Evolutionary conservation across 2,329 filamentous ascomycete species (phyloP).

Genomic region (Venturia pyrina): DNA sequence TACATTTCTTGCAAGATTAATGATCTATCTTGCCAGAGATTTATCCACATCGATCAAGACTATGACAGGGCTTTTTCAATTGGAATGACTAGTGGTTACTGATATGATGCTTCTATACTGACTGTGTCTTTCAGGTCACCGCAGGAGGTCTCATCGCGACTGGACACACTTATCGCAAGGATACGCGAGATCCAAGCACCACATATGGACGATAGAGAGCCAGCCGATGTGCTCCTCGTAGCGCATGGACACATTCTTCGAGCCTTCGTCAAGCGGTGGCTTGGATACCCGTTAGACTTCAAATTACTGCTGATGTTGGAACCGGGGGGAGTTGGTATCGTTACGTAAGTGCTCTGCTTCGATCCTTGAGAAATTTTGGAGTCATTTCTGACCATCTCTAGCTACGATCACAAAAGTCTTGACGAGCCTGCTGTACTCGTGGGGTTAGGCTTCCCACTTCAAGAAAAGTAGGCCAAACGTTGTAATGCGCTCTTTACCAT

Average conservation of each 20-base stretch:
- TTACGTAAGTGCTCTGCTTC: slow-evolving; percentile 8
- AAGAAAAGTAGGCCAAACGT: neutral
- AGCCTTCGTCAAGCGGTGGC: slow-evolving; percentile 38
- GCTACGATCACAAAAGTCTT: slow-evolving; percentile 29
- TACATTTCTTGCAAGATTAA: neutral
- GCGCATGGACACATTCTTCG: slow-evolving; percentile 38
- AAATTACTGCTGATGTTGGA: slow-evolving; percentile 25
- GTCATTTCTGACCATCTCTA: slow-evolving; percentile 9
- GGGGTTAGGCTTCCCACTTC: slow-evolving; percentile 18
- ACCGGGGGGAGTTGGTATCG: slow-evolving; percentile 5
- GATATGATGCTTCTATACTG: neutral
- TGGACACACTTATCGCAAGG: slow-evolving; percentile 33
- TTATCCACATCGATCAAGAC: neutral
- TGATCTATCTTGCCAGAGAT: neutral
- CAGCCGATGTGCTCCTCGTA: slow-evolving; percentile 27
- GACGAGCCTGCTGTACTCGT: slow-evolving; percentile 32
- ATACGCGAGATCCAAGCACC: slow-evolving; percentile 31
- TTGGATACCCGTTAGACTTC: slow-evolving; percentile 32
- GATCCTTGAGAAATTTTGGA: neutral
- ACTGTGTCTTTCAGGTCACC: slow-evolving; percentile 18
- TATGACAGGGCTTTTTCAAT: neutral
- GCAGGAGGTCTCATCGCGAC: slow-evolving; percentile 29
- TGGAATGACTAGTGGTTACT: neutral
- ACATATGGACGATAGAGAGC: slow-evolving; percentile 30
- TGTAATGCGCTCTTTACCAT: neutral